A percentile compares a stretch with the other conserved stretches of the same genome.
Conservation (phyloP, 2,329 filamentous ascomycete species). For the Amauroascus verrucosus region DNA sequence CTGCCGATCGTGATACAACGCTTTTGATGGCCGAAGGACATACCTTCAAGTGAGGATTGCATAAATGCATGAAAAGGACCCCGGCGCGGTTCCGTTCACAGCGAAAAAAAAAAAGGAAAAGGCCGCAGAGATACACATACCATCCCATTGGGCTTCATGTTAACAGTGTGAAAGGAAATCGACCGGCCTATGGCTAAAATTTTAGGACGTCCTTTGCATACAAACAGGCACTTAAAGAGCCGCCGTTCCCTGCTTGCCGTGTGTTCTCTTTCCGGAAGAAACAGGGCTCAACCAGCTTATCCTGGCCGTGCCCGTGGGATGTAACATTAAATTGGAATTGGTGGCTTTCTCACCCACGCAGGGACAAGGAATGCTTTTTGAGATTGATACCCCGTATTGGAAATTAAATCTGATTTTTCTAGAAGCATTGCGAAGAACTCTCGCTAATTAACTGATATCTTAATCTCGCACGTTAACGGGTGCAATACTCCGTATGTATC, state of each 20-base stretch:
- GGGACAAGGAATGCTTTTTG: not conserved
- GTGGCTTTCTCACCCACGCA: not conserved
- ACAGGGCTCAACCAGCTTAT: not conserved
- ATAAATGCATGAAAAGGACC: too few relatives aligned
- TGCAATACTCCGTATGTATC: too few relatives aligned
- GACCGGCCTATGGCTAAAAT: too few relatives aligned
- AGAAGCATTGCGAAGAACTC: not conserved
- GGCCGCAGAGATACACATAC: too few relatives aligned
- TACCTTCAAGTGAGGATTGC: too few relatives aligned
- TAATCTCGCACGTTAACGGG: too few relatives aligned
- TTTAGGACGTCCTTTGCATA: not conserved
- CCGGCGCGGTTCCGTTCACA: too few relatives aligned
- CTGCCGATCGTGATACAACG: not conserved
- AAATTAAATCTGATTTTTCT: not conserved
- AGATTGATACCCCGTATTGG: not conserved
- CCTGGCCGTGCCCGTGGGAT: not conserved
- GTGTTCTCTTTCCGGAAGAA: not conserved
- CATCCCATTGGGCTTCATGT: too few relatives aligned
- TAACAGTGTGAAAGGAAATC: too few relatives aligned
- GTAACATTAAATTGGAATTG: conserved; percentile 1
- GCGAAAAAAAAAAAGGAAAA: too few relatives aligned
- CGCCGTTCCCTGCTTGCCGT: not conserved
- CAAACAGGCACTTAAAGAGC: not conserved
- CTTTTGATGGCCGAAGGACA: not conserved
- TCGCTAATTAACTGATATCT: not conserved